Evolutionary conservation across 1,139 yeast species (phyloP), one percentile per base, ranked within the genome.

Genomic region (Pichia sp.): DNA sequence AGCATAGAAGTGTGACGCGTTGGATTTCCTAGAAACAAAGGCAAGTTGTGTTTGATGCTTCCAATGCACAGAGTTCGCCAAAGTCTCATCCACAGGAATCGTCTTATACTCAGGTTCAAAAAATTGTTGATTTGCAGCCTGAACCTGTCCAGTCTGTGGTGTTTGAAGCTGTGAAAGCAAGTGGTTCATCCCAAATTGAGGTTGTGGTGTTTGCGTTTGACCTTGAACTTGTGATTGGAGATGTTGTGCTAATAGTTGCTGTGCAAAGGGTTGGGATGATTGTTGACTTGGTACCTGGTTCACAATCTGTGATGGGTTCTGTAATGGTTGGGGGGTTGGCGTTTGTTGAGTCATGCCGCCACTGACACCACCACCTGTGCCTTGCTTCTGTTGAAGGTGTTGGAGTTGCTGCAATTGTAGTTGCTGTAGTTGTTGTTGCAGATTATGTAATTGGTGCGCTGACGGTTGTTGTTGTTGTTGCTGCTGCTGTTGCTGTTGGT

Each of bases 31-130:
- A 6, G 96, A 83, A 30, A 84, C 61, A 45, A 80, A 86, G 23
- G 80, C 83, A 47, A 91, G 69, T 56, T 82, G 93, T 39, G 73
- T 65, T 62, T 91, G 98, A 52, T 87, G 87, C 56, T 82, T 86
- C 96, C 96, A 87, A 55, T 76, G 76, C 6, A 73, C 62, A 13
- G 85, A 69, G 37, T 66, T 64, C 15, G 77, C 44, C 22, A 64
- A 41, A 0, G 62, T 28, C 10, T 63, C 56, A 33, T 70, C 77
- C 16, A 69, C 47, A 22, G 46, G 35, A 45, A 62, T 46, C 38
- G 59, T 36, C 42, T 52, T 56, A 30, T 53, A 59, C 29, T 50
- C 49, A 23, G 15, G 9, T 27, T 29, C 56, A 34, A 49, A 57
- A 27, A 44, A 56, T 33, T 48, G 55, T 34, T 48, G 60, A 12